Evolutionary conservation across 371 early-diverging fungal species (phyloP), one percentile per base, ranked within the genome.

Genomic region (Nosema muscidifuracis): DNA sequence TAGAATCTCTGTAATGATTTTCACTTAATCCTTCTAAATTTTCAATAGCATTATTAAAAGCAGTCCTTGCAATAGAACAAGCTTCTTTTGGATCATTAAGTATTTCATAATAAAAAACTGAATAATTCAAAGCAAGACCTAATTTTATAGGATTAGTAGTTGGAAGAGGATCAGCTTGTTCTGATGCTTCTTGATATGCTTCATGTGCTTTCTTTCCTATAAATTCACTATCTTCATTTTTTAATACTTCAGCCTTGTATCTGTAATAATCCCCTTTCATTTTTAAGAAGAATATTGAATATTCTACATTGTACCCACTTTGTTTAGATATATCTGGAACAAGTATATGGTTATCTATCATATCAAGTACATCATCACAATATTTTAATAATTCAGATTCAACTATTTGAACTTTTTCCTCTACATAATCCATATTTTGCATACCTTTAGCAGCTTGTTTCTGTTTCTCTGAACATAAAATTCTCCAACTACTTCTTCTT

Each of bases 191-290:
- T 87, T 92, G 91, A 89, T 98, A 98, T 44, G 94, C 91, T 61
- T 90, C 89, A 80, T 92, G 89, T 47, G 96, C 92, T 77, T 87
- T 81, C 63, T 89, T 87, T 7, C 92, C 89, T 9, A 88, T 68
- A n/a, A 67, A 88, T 85, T 90, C 88, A 79, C 94, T 89, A 77
- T 87, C 85, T 53, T 90, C 91, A 53, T 88, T 90, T 44, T 86
- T 83, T 75, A 90, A 86, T 83, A 96, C 94, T 86, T 98, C 98
- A 72, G 98, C 96, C 68, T 95, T 89, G 85, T 98, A 98, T 80
- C 98, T 90, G 87, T 91, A 91, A 87, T 98, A 98, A 84, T 98
- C 98, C 68, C 96, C 98, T 88, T 92, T 95, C 98, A 97, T 96
- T 88, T 97, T 96, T 87, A 91, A 89, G 86, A 95, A 96, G 84